Conservation (phyloP, 2,329 filamentous ascomycete genomes). For the Colletotrichum higginsianum region DNA sequence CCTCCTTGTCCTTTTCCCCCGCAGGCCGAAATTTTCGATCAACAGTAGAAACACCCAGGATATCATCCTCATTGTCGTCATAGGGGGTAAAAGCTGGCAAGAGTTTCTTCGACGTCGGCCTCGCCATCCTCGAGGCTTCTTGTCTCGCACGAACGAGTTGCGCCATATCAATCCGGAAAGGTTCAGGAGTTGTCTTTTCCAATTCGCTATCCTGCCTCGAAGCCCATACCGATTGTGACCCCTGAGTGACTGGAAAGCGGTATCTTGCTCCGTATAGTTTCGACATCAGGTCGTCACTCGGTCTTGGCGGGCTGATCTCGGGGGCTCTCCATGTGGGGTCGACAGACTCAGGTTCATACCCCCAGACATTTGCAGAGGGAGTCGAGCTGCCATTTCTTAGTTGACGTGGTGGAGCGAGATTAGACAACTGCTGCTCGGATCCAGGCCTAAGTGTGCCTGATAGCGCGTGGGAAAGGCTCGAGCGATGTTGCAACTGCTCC, state of each 20-base stretch:
- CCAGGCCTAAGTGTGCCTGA: neutral
- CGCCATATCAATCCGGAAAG: constrained; percentile 22
- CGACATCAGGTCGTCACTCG: constrained; percentile 40
- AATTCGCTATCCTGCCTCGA: constrained; percentile 31
- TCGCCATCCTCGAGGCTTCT: constrained; percentile 22
- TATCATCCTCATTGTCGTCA: constrained; percentile 51
- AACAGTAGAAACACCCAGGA: constrained; percentile 44
- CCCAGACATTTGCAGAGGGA: constrained; percentile 32
- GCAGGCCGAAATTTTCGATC: neutral
- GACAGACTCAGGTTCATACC: constrained; percentile 42
- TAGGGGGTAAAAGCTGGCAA: constrained; percentile 37
- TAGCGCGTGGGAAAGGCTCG: constrained; percentile 19
- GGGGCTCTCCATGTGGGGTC: constrained; percentile 59
- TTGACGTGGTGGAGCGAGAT: constrained; percentile 44
- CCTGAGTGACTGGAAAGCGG: constrained; percentile 29
- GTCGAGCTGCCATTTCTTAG: constrained; percentile 42
- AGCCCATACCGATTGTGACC: constrained; percentile 40
- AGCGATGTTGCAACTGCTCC: neutral
- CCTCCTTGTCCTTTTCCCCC: neutral
- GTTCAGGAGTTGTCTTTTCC: constrained; percentile 13
- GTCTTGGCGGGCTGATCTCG: constrained; percentile 49
- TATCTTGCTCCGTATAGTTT: constrained; percentile 29
- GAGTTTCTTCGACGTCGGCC: constrained; percentile 31
- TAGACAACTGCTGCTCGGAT: constrained; percentile 41
- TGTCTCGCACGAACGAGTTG: constrained; percentile 25